A percentile compares a stretch with the other conserved stretches of the same genome.
Evolutionary conservation across 2,329 filamentous ascomycete genomes (phyloP).

Genomic region (Arthrobotrys megalospora): DNA sequence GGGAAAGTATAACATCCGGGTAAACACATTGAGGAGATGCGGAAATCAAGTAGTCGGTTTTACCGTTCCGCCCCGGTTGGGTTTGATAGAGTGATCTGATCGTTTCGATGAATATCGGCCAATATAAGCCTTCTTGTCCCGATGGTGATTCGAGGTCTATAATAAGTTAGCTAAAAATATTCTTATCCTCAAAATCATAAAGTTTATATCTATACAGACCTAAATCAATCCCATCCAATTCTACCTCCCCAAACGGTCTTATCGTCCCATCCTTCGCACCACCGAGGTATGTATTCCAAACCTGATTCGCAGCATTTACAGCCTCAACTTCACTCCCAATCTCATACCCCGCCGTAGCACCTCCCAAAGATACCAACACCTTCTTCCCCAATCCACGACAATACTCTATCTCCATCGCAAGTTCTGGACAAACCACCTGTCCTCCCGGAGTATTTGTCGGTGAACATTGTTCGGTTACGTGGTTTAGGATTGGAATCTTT

Average conservation of each 20-base stretch:
- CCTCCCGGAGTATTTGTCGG: neutral
- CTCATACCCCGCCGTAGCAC: slow-evolving; percentile 70
- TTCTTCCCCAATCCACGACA: slow-evolving; percentile 79
- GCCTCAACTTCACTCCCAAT: slow-evolving; percentile 70
- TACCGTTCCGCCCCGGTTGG: slow-evolving; percentile 67
- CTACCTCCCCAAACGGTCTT: slow-evolving; percentile 51
- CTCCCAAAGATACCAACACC: slow-evolving; percentile 80
- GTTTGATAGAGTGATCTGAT: slow-evolving; percentile 39
- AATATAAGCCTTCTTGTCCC: slow-evolving; percentile 34
- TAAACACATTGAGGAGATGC: slow-evolving; percentile 79
- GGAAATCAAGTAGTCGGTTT: slow-evolving; percentile 73
- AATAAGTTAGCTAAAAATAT: neutral
- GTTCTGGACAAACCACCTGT: slow-evolving; percentile 31
- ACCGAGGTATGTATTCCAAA: slow-evolving; percentile 71
- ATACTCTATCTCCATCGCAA: slow-evolving; percentile 61
- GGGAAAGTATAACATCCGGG: slow-evolving; percentile 70
- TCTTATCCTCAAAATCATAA: neutral
- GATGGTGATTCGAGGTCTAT: slow-evolving; percentile 46
- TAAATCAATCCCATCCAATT: slow-evolving; percentile 56
- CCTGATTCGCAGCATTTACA: slow-evolving; percentile 72
- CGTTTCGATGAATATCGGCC: slow-evolving; percentile 55
- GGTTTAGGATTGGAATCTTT: slow-evolving; percentile 50
- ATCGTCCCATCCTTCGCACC: slow-evolving; percentile 25
- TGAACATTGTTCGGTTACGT: slow-evolving; percentile 2
- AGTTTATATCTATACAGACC: slow-evolving; percentile 13